These are phyloP conservation scores for Escovopsis weberi DNA, from an alignment of 2,329 filamentous ascomycete genomes.

Conservation along the genomic window DNA sequence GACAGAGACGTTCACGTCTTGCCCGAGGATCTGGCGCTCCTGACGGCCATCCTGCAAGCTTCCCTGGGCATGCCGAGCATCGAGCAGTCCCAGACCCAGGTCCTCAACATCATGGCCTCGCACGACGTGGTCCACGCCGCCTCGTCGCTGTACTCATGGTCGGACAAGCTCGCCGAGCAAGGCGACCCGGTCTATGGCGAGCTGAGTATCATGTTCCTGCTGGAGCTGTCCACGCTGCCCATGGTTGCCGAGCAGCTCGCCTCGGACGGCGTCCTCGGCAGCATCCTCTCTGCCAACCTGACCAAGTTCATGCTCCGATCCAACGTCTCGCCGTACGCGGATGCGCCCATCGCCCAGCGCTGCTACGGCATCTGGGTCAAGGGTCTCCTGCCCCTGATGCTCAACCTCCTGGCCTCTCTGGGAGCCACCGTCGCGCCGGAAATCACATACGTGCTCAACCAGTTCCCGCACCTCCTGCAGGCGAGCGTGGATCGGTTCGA, in stretches of 20 bases:
- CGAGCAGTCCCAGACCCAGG: constrained; percentile 54
- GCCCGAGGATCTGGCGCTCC: constrained; percentile 70
- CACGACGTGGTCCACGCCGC: constrained; percentile 69
- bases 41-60: constrained; percentile 79
- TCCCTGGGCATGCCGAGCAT: constrained; percentile 67
- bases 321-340: constrained; percentile 65
- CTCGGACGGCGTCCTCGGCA: constrained; percentile 67
- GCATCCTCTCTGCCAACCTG: constrained; percentile 65
- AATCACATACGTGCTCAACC: constrained; percentile 74
- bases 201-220: constrained; percentile 74
- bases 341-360: constrained; percentile 50
- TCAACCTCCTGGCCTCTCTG: constrained; percentile 76
- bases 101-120: constrained; percentile 54
- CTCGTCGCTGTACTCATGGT: constrained; percentile 83
- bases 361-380: constrained; percentile 85
- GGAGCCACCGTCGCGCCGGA: constrained; percentile 72
- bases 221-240: constrained; percentile 72
- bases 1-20: constrained; percentile 46
- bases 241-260: constrained; percentile 80
- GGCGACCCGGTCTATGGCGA: constrained; percentile 88
- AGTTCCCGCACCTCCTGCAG: constrained; percentile 66
- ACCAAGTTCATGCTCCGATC: constrained; percentile 60
- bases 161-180: constrained; percentile 63
- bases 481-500: constrained; percentile 62
- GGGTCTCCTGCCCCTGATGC: constrained; percentile 71